These are phyloP conservation scores for Aspergillus biplanus DNA, from an alignment of 495 filamentous ascomycete species.

Conservation along the genomic window DNA sequence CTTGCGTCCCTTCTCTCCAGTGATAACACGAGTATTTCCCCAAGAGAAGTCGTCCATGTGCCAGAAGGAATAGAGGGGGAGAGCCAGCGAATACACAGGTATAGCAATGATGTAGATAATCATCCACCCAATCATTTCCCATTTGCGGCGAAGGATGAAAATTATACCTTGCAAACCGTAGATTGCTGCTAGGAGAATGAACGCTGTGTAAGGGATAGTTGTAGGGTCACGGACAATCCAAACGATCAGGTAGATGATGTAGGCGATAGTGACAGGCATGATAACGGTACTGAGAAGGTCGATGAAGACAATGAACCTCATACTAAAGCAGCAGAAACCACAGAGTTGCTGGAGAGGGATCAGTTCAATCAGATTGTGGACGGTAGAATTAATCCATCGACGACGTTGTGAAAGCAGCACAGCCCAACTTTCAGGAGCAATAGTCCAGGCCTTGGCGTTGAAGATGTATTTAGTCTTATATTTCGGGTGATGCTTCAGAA, in stretches of 20 bases:
- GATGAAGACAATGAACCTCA: slow-evolving; percentile 97
- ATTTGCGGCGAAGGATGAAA: slow-evolving; percentile 93
- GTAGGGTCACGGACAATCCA: slow-evolving; percentile 61
- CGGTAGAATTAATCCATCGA: slow-evolving; percentile 99
- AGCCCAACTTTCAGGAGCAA: slow-evolving; percentile 88
- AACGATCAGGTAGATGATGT: slow-evolving; percentile 87
- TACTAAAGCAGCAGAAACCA: slow-evolving; percentile 99
- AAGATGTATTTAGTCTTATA: slow-evolving; percentile 99
- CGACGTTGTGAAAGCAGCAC: slow-evolving; percentile 98
- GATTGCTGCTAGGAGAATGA: slow-evolving; percentile 88
- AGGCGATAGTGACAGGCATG: slow-evolving; percentile 89
- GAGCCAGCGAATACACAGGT: slow-evolving; percentile 86
- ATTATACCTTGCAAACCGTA: slow-evolving; percentile 98
- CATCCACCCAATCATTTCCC: slow-evolving; percentile 99
- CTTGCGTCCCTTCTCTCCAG: slow-evolving; percentile 92
- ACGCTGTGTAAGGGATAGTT: slow-evolving; percentile 77
- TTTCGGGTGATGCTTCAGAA: slow-evolving; percentile 87
- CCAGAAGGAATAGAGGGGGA: slow-evolving; percentile 98
- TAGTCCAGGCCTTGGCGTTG: slow-evolving; percentile 89
- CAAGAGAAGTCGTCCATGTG: slow-evolving; percentile 99
- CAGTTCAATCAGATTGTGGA: slow-evolving; percentile 96
- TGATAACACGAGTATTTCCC: slow-evolving; percentile 96
- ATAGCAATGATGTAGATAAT: slow-evolving; percentile 91
- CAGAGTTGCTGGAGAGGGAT: slow-evolving; percentile 92
- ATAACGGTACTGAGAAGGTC: slow-evolving; percentile 91